Conservation (phyloP, 345 rosid genomes). For the Gossypium bickii region DNA sequence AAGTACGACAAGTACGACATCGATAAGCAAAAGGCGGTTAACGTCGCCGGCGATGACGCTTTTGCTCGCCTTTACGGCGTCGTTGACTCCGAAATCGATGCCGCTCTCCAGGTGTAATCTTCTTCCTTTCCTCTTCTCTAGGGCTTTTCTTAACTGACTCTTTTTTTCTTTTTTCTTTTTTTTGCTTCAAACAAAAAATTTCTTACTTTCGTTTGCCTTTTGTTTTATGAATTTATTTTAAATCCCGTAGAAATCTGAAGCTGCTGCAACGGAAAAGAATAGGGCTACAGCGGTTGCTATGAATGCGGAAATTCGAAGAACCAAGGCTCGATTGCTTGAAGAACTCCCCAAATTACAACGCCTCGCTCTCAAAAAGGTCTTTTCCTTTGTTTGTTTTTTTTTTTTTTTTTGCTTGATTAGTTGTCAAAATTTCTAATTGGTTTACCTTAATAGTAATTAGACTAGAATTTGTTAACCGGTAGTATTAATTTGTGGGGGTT, state of each 20-base stretch:
- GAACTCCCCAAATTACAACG: conserved; percentile 61
- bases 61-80: conserved; percentile 52
- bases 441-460: not conserved
- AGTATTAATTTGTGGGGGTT: not conserved
- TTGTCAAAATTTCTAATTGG: not conserved
- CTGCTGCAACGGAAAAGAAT: conserved; percentile 45
- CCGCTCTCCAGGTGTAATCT: conserved; percentile 33
- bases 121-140: not conserved
- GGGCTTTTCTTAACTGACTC: not conserved
- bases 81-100: conserved; percentile 43
- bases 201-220: not conserved
- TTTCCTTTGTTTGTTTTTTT: not conserved
- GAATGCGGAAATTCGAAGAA: conserved; percentile 63
- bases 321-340: conserved; percentile 56
- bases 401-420: not conserved
- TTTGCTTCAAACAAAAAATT: not conserved
- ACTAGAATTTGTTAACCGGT: not conserved
- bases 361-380: conserved; percentile 58
- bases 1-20: conserved; percentile 64
- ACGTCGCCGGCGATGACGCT: conserved; percentile 57
- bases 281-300: conserved; percentile 61
- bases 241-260: conserved; percentile 47
- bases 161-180: not conserved
- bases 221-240: not conserved
- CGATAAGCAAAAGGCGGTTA: conserved; percentile 49